Conservation (phyloP, 495 filamentous ascomycete genomes). For the Ramalina intermedia region DNA sequence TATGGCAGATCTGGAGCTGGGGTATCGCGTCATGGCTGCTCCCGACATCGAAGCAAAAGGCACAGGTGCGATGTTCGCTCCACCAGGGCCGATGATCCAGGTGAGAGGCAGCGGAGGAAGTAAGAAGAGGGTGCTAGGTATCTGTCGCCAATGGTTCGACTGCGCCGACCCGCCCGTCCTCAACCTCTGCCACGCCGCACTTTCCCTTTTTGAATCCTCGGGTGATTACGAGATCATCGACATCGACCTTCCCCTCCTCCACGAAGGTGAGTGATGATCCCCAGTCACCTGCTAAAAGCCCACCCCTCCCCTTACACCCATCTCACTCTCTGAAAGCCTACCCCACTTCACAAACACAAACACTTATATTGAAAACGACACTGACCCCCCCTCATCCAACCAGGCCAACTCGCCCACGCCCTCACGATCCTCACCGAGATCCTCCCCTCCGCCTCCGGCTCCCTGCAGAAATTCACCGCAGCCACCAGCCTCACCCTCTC, state of each 20-base stretch:
- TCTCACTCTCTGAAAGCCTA: no score
- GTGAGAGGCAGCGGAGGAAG: slow-evolving; percentile 12
- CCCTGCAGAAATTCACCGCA: slow-evolving; percentile 40
- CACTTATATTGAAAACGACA: no score
- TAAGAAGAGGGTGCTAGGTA: slow-evolving; percentile 45
- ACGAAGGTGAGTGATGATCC: slow-evolving; percentile 30
- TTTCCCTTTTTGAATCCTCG: slow-evolving; percentile 44
- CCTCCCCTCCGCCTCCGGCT: slow-evolving; percentile 26
- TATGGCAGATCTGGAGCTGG: slow-evolving; percentile 67
- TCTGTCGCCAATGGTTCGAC: slow-evolving; percentile 64
- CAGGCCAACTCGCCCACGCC: slow-evolving; percentile 65
- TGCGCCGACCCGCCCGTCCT: slow-evolving; percentile 49
- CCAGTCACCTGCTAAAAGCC: no score
- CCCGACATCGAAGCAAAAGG: slow-evolving; percentile 45
- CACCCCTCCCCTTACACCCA: no score
- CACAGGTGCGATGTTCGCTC: slow-evolving; percentile 31
- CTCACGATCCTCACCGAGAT: slow-evolving; percentile 67
- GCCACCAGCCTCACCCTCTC: slow-evolving; percentile 62
- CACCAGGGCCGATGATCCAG: slow-evolving; percentile 24
- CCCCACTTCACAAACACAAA: no score
- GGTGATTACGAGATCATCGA: slow-evolving; percentile 51
- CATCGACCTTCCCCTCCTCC: slow-evolving; percentile 60
- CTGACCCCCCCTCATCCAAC: slow-evolving; percentile 26
- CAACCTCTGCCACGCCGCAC: slow-evolving; percentile 39
- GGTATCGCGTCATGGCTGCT: slow-evolving; percentile 61